A percentile compares a stretch with the other conserved stretches of the same genome.
phyloP scores from a whole-genome alignment of 768 basidiomycete species.

The Mycena capillaripes region DNA sequence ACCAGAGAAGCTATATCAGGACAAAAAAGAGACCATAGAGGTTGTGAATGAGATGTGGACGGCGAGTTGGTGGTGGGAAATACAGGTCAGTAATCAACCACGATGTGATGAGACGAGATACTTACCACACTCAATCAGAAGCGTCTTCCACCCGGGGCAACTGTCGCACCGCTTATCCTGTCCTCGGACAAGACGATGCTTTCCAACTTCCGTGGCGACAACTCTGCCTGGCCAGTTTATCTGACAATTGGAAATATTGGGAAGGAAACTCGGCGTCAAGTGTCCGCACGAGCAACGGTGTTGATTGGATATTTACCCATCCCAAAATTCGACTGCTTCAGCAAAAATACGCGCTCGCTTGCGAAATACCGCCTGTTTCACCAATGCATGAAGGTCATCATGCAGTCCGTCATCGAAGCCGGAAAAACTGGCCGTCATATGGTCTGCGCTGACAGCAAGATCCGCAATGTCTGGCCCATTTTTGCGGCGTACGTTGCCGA shows the following conservation, averaged over 20 bases:
- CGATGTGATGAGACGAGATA: background rate
- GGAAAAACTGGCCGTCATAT: background rate
- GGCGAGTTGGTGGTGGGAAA: constrained; percentile 48
- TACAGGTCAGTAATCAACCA: constrained; percentile 39
- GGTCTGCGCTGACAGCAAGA: constrained; percentile 36
- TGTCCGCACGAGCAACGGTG: constrained; percentile 42
- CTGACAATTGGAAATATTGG: constrained; percentile 49
- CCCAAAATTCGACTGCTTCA: constrained; percentile 45
- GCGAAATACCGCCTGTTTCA: constrained; percentile 50
- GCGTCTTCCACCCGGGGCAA: constrained; percentile 26
- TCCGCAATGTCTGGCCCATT: constrained; percentile 27
- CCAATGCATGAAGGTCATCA: constrained; percentile 42
- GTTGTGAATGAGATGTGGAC: constrained; percentile 47
- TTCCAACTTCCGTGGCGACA: constrained; percentile 46
- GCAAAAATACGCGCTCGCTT: constrained; percentile 30
- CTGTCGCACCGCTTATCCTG: constrained; percentile 47
- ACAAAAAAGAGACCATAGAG: constrained; percentile 5
- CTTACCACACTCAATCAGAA: constrained; percentile 38
- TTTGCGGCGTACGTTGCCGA: constrained; percentile 34
- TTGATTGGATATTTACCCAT: constrained; percentile 53
- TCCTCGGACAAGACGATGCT: constrained; percentile 52
- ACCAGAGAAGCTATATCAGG: constrained; percentile 35
- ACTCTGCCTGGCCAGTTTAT: constrained; percentile 52
- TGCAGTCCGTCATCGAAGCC: constrained; percentile 40
- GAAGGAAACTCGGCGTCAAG: constrained; percentile 41